Evolutionary conservation across 1,284 basidiomycete species (phyloP), one percentile per base, ranked within the genome.

Genomic region (Melanopsichium pennsylvanicum): DNA sequence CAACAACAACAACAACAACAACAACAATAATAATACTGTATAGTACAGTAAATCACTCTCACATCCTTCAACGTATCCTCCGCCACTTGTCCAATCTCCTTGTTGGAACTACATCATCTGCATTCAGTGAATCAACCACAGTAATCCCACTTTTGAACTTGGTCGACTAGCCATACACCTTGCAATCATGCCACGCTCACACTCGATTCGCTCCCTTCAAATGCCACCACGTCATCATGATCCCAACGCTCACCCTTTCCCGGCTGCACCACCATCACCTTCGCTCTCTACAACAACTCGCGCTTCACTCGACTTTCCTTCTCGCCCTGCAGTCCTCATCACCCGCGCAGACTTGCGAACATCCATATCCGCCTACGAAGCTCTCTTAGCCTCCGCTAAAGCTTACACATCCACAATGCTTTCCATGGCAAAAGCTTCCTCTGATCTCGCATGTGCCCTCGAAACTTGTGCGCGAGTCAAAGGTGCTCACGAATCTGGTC

Each of bases 391-490:
- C 63, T 86, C 88, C 38, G 90, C 90, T 66, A 89, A 91, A 44
- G 86, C 86, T 48, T 97, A 95, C 83, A 90, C 93, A 41, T 85
- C 88, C 31, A 90, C 91, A 23, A 85, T 97, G 69, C 83, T 93
- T 51, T 86, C 87, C 40, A 89, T 97, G 86, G 90, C 91, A 13
- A 87, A 87, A 60, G 92, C 89, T 10, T 92, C 92, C 5, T 90
- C 92, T 34, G 86, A 87, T 3, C 91, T 97, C 69, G 94, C 93
- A 21, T 88, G 90, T 78, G 90, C 78, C 10, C 57, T 81, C 12
- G 74, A 81, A 33, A 69, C 72, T 23, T 80, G 78, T 59, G 72
- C 74, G 10, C 56, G 72, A 5, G 54, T 79, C 41, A 81, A 81
- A 47, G 79, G 79, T 12, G 76, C 76, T 0, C 75, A 80, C 44